A percentile compares a stretch with the other conserved stretches of the same genome.
Conservation (phyloP, 2,329 filamentous ascomycete genomes). For the Atkinsonella texensis region DNA sequence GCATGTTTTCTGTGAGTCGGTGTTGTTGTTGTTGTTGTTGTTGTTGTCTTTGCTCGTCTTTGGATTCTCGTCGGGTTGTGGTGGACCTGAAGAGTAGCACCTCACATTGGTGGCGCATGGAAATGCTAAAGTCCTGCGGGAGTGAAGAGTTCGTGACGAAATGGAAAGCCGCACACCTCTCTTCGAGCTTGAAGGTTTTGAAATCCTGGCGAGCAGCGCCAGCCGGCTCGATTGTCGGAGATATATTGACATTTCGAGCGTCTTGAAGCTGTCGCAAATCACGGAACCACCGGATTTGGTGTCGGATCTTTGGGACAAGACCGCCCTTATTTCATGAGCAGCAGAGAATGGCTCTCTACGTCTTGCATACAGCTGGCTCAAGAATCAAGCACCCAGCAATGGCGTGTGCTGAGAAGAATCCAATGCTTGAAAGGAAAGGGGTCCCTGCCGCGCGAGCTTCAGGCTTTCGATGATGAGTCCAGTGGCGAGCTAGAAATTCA, state of each 20-base stretch:
- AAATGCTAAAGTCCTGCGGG: conserved; percentile 19
- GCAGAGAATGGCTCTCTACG: conserved; percentile 12
- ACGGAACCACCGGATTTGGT: conserved; percentile 23
- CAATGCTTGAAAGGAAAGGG: not conserved
- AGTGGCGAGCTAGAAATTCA: conserved; percentile 18
- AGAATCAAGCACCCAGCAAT: conserved; percentile 10
- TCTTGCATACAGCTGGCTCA: conserved; percentile 3
- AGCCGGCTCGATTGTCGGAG: conserved; percentile 55
- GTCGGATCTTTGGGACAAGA: conserved; percentile 10
- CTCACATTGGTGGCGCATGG: conserved; percentile 24
- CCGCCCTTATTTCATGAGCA: conserved; percentile 22
- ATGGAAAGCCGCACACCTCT: conserved; percentile 27
- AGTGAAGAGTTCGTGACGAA: conserved; percentile 20
- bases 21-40: conserved; percentile 12
- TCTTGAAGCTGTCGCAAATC: conserved; percentile 17
- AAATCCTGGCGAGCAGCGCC: conserved; percentile 47
- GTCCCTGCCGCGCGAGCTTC: not conserved
- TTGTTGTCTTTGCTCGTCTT: conserved; percentile 15
- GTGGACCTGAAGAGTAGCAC: conserved; percentile 25
- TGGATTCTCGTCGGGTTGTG: conserved; percentile 25
- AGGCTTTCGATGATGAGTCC: conserved; percentile 17
- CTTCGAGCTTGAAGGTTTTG: conserved; percentile 38
- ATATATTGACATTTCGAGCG: conserved; percentile 48
- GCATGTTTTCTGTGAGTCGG: conserved; percentile 7
- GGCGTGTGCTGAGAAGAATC: conserved; percentile 10